Conservation (phyloP, 192 early-diverging fungal genomes). For the Jimgerdemannia lactiflua region DNA sequence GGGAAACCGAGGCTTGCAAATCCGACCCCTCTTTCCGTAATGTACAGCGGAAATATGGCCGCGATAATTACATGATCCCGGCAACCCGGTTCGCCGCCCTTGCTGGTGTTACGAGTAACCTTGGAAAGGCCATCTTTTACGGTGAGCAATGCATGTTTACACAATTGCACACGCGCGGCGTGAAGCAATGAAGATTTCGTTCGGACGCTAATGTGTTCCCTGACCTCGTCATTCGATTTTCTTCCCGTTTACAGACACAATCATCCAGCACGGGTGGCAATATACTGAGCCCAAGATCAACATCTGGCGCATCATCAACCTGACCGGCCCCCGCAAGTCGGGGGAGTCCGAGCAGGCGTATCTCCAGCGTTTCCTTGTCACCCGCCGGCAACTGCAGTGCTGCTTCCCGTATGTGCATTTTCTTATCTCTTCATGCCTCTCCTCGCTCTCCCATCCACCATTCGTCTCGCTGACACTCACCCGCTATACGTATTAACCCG, state of each 20-base stretch:
- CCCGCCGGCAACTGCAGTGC: constrained; percentile 26
- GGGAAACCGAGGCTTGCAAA: too few species aligned
- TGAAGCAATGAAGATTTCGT: too few species aligned
- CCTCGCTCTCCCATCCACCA: too few species aligned
- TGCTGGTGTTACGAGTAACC: constrained; percentile 20
- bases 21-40: too few species aligned
- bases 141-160: too few species aligned
- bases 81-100: constrained; percentile 22
- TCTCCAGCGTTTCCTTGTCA: constrained; percentile 22
- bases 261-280: constrained; percentile 36
- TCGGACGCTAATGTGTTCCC: too few species aligned
- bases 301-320: constrained; percentile 18
- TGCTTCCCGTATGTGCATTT: constrained; percentile 2
- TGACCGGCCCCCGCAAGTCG: constrained; percentile 18
- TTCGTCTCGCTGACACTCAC: too few species aligned
- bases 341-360: constrained; percentile 21
- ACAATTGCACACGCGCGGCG: too few species aligned
- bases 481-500: too few species aligned
- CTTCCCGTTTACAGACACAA: constrained; percentile 26
- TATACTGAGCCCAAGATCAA: constrained; percentile 29
- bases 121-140: constrained; percentile 34
- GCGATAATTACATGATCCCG: constrained; percentile 28
- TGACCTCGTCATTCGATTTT: not conserved
- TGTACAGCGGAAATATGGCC: too few species aligned
- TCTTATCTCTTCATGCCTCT: too few species aligned